These are phyloP conservation scores for Sarocladiaceae sp. DNA, from an alignment of 2,329 filamentous ascomycete genomes.

Conservation along the genomic window DNA sequence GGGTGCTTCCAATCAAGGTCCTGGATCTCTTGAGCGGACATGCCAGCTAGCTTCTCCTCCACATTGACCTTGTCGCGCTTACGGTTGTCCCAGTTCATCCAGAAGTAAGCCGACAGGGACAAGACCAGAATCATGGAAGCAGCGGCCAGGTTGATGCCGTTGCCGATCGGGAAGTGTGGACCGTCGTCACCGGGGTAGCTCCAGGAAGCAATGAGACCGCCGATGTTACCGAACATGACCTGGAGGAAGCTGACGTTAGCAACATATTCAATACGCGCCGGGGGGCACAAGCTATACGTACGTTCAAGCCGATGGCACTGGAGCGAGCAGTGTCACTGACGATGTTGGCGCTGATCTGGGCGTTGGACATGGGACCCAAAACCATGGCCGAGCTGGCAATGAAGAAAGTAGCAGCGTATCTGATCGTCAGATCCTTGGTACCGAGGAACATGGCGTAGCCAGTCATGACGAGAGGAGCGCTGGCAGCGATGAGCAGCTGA, in stretches of 20 bases:
- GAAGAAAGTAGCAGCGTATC: slow-evolving; percentile 63
- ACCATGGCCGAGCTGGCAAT: slow-evolving; percentile 56
- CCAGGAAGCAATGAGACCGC: slow-evolving; percentile 52
- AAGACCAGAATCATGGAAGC: slow-evolving; percentile 43
- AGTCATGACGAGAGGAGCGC: slow-evolving; percentile 55
- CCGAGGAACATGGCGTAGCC: slow-evolving; percentile 65
- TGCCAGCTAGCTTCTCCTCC: slow-evolving; percentile 38
- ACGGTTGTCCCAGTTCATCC: slow-evolving; percentile 59
- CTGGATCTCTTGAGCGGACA: slow-evolving; percentile 41
- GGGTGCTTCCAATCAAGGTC: slow-evolving; percentile 58
- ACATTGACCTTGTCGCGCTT: slow-evolving; percentile 19
- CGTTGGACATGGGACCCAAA: slow-evolving; percentile 58
- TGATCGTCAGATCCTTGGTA: slow-evolving; percentile 38
- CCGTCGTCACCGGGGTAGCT: slow-evolving; percentile 52
- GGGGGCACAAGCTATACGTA: neutral
- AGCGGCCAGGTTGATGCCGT: slow-evolving; percentile 56
- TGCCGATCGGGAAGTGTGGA: slow-evolving; percentile 60
- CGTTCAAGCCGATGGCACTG: slow-evolving; percentile 42
- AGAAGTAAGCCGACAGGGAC: slow-evolving; percentile 41
- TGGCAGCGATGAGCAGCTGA: slow-evolving; percentile 52
- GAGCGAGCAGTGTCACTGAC: slow-evolving; percentile 60
- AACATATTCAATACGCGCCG: neutral
- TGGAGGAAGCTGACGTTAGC: neutral
- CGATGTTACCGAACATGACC: slow-evolving; percentile 13
- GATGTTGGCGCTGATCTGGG: slow-evolving; percentile 60